These are phyloP conservation scores for Fusarium buharicum DNA, from an alignment of 2,329 filamentous ascomycete genomes.

Conservation along the genomic window DNA sequence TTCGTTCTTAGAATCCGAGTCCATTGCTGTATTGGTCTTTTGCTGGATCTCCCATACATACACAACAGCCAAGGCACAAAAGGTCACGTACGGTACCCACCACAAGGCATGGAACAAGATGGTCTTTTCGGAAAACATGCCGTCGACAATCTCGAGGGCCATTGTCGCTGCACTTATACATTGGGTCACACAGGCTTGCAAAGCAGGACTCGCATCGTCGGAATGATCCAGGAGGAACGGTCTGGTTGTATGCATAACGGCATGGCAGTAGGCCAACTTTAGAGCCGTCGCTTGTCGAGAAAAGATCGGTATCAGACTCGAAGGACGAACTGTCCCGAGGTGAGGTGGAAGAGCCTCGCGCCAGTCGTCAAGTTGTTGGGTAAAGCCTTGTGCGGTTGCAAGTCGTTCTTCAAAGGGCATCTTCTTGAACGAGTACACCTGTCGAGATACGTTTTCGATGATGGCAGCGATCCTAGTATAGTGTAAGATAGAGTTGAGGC, in stretches of 20 bases:
- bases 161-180: constrained; percentile 52
- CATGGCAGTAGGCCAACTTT: constrained; percentile 63
- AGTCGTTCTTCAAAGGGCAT: constrained; percentile 50
- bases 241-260: constrained; percentile 64
- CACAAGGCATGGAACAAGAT: constrained; percentile 63
- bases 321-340: constrained; percentile 55
- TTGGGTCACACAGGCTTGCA: constrained; percentile 48
- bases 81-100: constrained; percentile 65
- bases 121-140: constrained; percentile 51
- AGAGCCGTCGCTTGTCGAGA: constrained; percentile 62
- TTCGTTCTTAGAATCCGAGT: constrained; percentile 36
- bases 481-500: too few species aligned
- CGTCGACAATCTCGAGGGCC: constrained; percentile 57
- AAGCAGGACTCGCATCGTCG: not conserved
- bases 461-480: constrained; percentile 54
- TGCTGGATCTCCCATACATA: constrained; percentile 60
- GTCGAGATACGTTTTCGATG: constrained; percentile 51
- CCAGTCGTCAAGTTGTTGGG: constrained; percentile 53
- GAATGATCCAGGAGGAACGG: constrained; percentile 58
- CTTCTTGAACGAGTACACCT: constrained; percentile 52
- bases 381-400: too few species aligned
- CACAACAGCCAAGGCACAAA: constrained; percentile 64
- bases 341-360: constrained; percentile 53
- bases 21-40: too few species aligned
- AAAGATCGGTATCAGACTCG: constrained; percentile 57